Evolutionary conservation across 2,329 filamentous ascomycete species (phyloP), one percentile per base, ranked within the genome.

Genomic region (Fusarium nelsonii): DNA sequence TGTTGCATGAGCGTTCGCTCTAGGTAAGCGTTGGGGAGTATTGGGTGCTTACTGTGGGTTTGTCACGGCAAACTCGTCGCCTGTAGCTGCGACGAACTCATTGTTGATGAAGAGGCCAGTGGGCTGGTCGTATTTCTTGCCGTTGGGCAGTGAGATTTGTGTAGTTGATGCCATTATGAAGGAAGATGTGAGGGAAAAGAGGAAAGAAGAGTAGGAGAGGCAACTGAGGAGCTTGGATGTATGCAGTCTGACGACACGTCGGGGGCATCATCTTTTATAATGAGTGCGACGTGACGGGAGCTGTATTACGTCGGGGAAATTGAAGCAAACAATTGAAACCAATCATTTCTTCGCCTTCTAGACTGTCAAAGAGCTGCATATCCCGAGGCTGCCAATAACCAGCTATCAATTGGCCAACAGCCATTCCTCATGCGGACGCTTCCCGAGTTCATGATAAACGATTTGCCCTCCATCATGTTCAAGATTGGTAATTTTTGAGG

Each of bases 111-210:
- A 76, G 16, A 76, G 65, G 32, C 74, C 74, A 1, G 70, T 74
- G 1, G 74, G 74, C 30, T 76, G 74, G 82, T 90, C 74, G 69
- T 76, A 78, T 33, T 65, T 74, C 6, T 71, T 65, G 52, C 75
- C 75, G 14, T 77, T 76, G 37, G 74, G 74, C 56, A 74, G 48
- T 7, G 68, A 58, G 28, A 74, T 68, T 34, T 64, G 45, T 5
- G 63, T 63, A 33, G 68, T 49, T 28, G 70, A 72, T 20, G 66
- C 49, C 69, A 72, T 70, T 28, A 8, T 23, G 14, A 51, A 37
- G 1, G 16, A 26, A 40, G 40, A 48, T 28, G 2, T 15, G 16
- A 50, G 6, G 4, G 1, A 3, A 9, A 6, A n/a, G 39, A 16
- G 8, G 20, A 26, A 16, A 6, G 8, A 16, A 33, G 9, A 26